Conservation (phyloP, 768 basidiomycete species). For the Macrolepiota albuminosa region DNA sequence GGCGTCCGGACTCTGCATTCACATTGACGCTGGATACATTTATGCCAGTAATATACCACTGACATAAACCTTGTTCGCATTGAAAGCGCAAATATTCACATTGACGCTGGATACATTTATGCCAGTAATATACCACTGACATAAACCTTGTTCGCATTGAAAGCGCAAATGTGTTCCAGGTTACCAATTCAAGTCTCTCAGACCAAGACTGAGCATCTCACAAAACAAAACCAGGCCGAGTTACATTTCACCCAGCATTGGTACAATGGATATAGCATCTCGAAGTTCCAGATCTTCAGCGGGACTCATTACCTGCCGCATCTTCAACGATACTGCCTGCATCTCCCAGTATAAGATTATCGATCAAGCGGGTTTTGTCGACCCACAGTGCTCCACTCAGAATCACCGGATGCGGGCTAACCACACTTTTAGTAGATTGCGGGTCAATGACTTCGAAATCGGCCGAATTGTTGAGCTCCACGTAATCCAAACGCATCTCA, state of each 20-base stretch:
- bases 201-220: neutral
- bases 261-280: neutral
- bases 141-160: neutral
- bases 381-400: conserved; percentile 87
- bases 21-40: neutral
- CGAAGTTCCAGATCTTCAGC: neutral
- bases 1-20: neutral
- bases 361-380: conserved; percentile 85
- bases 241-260: neutral
- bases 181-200: neutral
- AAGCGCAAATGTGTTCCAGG: neutral
- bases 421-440: conserved; percentile 19
- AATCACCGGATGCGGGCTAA: conserved; percentile 42
- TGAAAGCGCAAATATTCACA: neutral
- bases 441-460: conserved; percentile 62
- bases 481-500: conserved; percentile 70
- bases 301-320: neutral
- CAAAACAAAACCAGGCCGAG: neutral
- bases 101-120: neutral
- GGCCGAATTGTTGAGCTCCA: conserved; percentile 81
- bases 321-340: conserved; percentile 29
- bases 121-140: neutral
- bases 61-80: neutral
- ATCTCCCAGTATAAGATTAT: conserved; percentile 80
- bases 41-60: neutral